Base-by-base conservation (phyloP, 192 early-diverging fungal genomes). In the Backusella morwellensis region DNA sequence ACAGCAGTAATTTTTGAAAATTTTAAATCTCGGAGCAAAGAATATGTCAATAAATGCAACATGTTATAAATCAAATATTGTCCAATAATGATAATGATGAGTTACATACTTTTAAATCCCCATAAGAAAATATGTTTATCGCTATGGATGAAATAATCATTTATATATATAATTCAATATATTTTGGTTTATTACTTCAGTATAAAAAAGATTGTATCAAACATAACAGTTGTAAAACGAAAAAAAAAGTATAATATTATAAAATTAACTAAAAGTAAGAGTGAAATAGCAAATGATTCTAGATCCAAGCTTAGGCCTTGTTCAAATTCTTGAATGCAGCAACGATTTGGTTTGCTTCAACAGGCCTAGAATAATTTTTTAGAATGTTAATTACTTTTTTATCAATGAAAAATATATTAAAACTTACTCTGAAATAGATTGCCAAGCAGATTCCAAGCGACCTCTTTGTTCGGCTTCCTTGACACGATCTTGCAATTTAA, bases 401-500 rank as follows among this genome's bases (percentile, higher is more conserved):
- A 32, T 38, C 42, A 14, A 44, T 17, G 14, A 44, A 14, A 44
- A 14, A 44, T 44, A 15, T 11, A 44, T 14, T 44, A 44, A 44
- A 44, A 70, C 69, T 70, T 70, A 70, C 69, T 4, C 29, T 32
- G 19, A 12, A 26, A 72, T 29, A 26, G 42, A 34, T 6, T 29
- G 6, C 70, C 70, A 72, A 34, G 70, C 40, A 15, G 26, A 50
- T 17, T 72, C 23, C 44, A 44, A 50, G 32, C 54, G 70, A 54
- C 40, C 11, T 47, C 56, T 52, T 59, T 72, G 72, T 6, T 79
- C 50, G n/a, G 72, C 42, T 44, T 84, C 81, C 72, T 79, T 81
- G 50, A 80, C 82, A 70, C 84, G 85, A 4, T 74, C 74, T 32
- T 59, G 76, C 73, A 94, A 79, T 81, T 91, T 89, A 9, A 75